Conservation (phyloP, 2,329 filamentous ascomycete species). For the Aspergillus thermomutatus region DNA sequence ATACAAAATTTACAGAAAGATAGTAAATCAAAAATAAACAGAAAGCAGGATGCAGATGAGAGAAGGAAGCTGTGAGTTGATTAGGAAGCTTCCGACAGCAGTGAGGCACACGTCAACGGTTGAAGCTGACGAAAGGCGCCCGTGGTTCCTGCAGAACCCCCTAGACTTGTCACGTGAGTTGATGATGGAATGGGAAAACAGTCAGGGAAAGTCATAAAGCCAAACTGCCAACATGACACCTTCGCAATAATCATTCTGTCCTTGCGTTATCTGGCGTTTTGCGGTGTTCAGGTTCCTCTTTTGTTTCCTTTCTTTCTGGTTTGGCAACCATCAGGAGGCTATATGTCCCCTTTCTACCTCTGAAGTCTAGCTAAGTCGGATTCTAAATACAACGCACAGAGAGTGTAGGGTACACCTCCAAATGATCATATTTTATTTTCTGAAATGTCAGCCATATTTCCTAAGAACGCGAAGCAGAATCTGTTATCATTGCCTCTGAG, state of each 20-base stretch:
- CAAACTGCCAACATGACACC: not conserved
- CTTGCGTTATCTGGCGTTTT: not conserved
- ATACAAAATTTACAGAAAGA: conserved; percentile 20
- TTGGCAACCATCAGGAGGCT: not conserved
- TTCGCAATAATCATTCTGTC: not conserved
- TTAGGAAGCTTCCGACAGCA: conserved; percentile 15
- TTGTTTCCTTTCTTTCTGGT: not conserved
- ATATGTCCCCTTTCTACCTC: not conserved
- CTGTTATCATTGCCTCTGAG: conserved; percentile 29
- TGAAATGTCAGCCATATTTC: conserved; percentile 31
- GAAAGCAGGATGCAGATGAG: conserved; percentile 23
- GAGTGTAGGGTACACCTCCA: not conserved
- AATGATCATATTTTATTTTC: not conserved
- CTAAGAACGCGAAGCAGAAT: conserved; percentile 20
- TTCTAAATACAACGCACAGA: not conserved
- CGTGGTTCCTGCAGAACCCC: conserved; percentile 26
- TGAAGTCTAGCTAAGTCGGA: not conserved
- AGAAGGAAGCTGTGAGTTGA: conserved; percentile 8
- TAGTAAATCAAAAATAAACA: conserved; percentile 17
- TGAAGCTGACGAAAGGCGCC: conserved; percentile 26
- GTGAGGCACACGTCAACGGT: conserved; percentile 33
- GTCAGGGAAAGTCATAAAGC: not conserved
- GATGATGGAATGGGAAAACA: conserved; percentile 10
- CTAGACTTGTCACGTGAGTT: conserved; percentile 22
- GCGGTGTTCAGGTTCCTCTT: not conserved